Conservation (phyloP, 2,329 filamentous ascomycete genomes). For the Ophiostoma tasmaniense region DNA sequence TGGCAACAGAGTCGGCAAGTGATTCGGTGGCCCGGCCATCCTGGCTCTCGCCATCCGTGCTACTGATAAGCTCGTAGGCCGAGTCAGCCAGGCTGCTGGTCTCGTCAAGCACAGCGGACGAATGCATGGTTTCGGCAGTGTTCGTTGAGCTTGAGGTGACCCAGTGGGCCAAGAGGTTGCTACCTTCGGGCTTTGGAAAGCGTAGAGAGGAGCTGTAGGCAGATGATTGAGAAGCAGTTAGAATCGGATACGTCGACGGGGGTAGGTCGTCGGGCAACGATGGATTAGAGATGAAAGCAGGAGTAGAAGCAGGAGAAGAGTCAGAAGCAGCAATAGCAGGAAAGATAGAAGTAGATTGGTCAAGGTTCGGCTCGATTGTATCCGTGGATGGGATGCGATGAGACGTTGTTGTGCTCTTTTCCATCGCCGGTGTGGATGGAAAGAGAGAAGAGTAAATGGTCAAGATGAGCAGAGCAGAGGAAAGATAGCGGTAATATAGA, state of each 20-base stretch:
- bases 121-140: conserved; percentile 33
- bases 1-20: conserved; percentile 30
- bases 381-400: conserved; percentile 10
- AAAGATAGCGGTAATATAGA: conserved; percentile 2
- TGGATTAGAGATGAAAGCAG: not conserved
- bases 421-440: conserved; percentile 18
- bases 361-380: not conserved
- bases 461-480: not conserved
- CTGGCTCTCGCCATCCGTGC: conserved; percentile 45
- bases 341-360: conserved; percentile 16
- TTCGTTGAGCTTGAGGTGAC: conserved; percentile 49
- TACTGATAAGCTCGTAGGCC: conserved; percentile 48
- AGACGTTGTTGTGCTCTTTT: conserved; percentile 18
- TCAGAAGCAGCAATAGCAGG: not conserved
- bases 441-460: not conserved
- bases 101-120: conserved; percentile 32
- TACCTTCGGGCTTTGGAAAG: conserved; percentile 49
- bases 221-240: conserved; percentile 7
- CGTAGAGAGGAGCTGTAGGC: conserved; percentile 35
- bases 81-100: conserved; percentile 47
- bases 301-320: not conserved
- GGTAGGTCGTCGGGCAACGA: not conserved
- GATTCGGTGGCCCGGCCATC: conserved; percentile 41
- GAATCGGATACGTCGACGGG: not conserved
- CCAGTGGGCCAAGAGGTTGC: conserved; percentile 49